Percentiles rank a stretch among this genome's conserved stretches.
phyloP scores from a whole-genome alignment of 2,329 filamentous ascomycete species.

The Metarhizium rileyi region DNA sequence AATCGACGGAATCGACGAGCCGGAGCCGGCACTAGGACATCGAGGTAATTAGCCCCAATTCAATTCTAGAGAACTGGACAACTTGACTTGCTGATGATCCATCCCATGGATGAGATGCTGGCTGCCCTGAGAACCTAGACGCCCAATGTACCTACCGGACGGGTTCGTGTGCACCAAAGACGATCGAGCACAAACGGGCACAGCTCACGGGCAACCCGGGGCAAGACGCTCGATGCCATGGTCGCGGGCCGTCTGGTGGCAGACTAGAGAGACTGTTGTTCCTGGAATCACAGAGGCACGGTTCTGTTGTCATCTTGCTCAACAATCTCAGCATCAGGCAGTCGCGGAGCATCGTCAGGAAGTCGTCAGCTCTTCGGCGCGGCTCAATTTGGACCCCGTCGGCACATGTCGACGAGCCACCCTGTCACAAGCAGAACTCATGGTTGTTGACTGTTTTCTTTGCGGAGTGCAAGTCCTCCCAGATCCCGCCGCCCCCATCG shows the following conservation, averaged over 20 bases:
- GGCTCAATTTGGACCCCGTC: conserved; percentile 1
- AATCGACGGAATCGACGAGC: too few species aligned
- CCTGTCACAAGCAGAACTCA: background rate
- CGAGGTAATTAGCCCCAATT: background rate
- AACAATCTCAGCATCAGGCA: background rate
- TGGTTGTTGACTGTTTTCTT: background rate
- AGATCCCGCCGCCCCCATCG: background rate
- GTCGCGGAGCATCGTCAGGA: background rate
- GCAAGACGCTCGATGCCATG: too few species aligned
- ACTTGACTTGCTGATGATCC: too few species aligned
- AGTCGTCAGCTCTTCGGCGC: conserved; percentile 3
- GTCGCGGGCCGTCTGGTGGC: too few species aligned
- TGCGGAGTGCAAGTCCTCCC: background rate
- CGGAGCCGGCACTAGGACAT: background rate
- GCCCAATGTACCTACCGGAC: too few species aligned
- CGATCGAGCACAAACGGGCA: too few species aligned
- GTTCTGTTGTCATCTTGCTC: background rate
- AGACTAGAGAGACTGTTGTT: background rate
- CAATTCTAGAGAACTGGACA: too few species aligned
- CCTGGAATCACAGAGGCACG: background rate
- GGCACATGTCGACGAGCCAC: background rate
- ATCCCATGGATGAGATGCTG: too few species aligned
- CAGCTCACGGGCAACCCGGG: too few species aligned
- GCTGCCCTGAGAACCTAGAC: too few species aligned
- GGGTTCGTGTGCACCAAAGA: too few species aligned